Conservation (phyloP, 73 alveolate genomes). For the Paramecium sonneborni region DNA sequence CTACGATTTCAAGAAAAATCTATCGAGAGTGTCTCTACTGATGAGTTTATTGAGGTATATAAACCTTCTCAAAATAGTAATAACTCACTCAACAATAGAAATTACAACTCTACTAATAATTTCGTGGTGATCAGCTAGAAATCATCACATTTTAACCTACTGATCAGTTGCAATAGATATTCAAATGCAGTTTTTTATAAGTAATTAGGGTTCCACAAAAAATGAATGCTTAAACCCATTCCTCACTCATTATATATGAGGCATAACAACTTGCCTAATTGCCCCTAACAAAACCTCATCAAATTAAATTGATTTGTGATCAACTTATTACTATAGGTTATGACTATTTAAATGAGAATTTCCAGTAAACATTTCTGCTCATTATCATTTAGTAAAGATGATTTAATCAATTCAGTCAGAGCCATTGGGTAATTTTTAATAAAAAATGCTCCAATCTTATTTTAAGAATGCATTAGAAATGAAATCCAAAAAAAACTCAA, state of each 20-base stretch:
- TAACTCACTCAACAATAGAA: background rate
- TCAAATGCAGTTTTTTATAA: background rate
- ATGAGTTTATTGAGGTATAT: background rate
- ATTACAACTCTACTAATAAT: background rate
- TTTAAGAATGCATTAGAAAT: background rate
- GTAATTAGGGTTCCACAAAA: background rate
- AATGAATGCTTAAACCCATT: background rate
- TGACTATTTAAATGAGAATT: conserved; percentile 27
- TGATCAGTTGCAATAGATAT: background rate
- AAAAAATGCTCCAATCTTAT: conserved; percentile 30
- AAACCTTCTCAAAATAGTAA: background rate
- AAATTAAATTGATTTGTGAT: conserved; percentile 6
- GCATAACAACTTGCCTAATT: background rate
- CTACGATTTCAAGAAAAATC: background rate
- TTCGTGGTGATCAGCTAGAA: background rate
- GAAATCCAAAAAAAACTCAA: background rate
- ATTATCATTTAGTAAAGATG: conserved; percentile 18
- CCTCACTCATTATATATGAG: background rate
- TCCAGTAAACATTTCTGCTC: background rate
- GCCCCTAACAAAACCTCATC: background rate
- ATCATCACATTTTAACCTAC: background rate
- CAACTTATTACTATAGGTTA: conserved; percentile 14
- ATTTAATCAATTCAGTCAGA: background rate
- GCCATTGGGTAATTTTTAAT: background rate
- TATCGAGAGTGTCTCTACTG: conserved; percentile 9